Evolutionary conservation across 164 flowering plant genomes (phyloP).

Genomic region (Hamamelis virginiana): DNA sequence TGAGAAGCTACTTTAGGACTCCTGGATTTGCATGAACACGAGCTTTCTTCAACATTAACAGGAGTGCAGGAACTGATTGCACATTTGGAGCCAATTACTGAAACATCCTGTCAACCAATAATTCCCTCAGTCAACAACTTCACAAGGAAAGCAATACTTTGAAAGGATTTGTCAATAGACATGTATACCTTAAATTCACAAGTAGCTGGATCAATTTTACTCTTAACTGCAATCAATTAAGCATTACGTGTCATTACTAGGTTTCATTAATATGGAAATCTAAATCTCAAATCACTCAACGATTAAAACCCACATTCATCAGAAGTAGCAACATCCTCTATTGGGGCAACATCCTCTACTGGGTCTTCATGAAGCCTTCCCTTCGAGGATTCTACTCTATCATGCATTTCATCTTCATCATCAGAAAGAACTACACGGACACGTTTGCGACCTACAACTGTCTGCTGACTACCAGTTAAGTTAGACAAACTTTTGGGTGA

Average conservation of each 20-base stretch:
- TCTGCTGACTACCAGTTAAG: constrained; percentile 43
- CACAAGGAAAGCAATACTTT: constrained; percentile 1
- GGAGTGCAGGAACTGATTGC: constrained; percentile 34
- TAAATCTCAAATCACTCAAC: constrained; percentile 12
- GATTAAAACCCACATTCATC: constrained; percentile 47
- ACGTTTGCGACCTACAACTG: constrained; percentile 66
- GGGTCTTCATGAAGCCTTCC: constrained; percentile 21
- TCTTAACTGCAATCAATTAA: constrained; percentile 37
- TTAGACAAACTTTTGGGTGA: constrained; percentile 33
- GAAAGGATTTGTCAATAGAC: neutral
- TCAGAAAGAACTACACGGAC: constrained; percentile 78
- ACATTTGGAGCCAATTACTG: constrained; percentile 33
- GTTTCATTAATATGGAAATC: constrained; percentile 3
- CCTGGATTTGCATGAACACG: constrained; percentile 54
- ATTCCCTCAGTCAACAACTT: constrained; percentile 2
- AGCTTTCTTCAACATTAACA: constrained; percentile 56
- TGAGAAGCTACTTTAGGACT: constrained; percentile 30
- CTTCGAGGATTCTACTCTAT: constrained; percentile 28
- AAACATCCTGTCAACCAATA: constrained; percentile 41
- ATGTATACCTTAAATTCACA: constrained; percentile 41
- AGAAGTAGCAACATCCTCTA: constrained; percentile 52
- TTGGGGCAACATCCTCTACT: constrained; percentile 37
- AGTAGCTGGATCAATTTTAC: constrained; percentile 16
- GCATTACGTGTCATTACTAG: constrained; percentile 7
- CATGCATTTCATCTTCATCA: constrained; percentile 64